phyloP scores from a whole-genome alignment of 352 stramenopile genomes.

The Pythium diclinum region DNA sequence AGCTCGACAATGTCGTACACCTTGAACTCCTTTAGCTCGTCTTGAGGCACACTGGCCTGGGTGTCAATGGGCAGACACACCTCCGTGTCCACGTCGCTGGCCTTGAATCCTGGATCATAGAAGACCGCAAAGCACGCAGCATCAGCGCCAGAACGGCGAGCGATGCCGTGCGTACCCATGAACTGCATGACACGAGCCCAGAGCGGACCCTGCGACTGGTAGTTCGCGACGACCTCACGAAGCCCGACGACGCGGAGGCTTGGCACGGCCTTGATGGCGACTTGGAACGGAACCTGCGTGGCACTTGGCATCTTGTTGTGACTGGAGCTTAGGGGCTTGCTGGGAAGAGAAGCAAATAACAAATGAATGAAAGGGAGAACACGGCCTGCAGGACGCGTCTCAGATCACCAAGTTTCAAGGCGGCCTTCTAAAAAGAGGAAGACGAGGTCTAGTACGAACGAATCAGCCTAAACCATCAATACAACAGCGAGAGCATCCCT shows the following conservation, averaged over 20 bases:
- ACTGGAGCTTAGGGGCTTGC: not conserved
- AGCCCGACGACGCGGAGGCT: conserved; percentile 36
- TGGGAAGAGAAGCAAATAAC: not conserved
- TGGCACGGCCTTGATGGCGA: conserved; percentile 31
- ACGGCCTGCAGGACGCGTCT: no score
- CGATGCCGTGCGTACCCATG: conserved; percentile 23
- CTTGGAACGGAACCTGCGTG: not conserved
- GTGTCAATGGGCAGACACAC: conserved; percentile 41
- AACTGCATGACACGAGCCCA: conserved; percentile 38
- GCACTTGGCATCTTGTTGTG: not conserved
- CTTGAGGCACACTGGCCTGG: conserved; percentile 19
- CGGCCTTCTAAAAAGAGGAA: no score
- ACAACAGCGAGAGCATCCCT: no score
- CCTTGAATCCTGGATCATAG: conserved; percentile 35
- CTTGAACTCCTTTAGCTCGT: conserved; percentile 21
- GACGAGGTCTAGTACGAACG: no score
- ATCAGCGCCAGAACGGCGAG: not conserved
- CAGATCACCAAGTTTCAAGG: no score
- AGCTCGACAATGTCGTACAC: conserved; percentile 26
- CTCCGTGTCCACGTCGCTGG: conserved; percentile 49
- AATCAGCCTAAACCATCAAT: no score
- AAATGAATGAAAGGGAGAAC: not conserved
- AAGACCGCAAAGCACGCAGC: conserved; percentile 42
- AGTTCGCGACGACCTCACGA: conserved; percentile 40
- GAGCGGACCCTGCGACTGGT: conserved; percentile 39